phyloP scores from a whole-genome alignment of 176 grass and related monocot species.

The Oryza nivara region DNA sequence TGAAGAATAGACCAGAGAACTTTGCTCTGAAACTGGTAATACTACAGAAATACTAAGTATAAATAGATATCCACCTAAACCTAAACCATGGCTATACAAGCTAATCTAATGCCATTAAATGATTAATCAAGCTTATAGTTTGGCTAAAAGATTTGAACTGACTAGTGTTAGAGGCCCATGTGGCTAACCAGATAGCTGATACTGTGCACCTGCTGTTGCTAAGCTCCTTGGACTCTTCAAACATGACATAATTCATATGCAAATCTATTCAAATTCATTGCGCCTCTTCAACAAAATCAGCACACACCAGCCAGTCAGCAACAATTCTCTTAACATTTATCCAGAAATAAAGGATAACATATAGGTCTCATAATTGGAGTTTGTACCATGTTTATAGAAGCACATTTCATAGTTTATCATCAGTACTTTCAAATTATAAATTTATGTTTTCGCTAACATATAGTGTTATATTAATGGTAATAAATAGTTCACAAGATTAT shows the following conservation, averaged over 20 bases:
- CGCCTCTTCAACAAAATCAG: neutral
- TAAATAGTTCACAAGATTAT: neutral
- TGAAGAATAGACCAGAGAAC: neutral
- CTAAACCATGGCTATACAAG: neutral
- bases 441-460: neutral
- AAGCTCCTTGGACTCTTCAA: too few species aligned
- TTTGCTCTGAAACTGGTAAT: neutral
- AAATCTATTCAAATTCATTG: conserved; percentile 7
- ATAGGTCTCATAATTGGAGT: neutral
- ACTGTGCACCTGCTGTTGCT: too few species aligned
- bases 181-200: neutral
- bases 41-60: neutral
- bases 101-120: neutral
- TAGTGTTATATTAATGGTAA: neutral
- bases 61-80: too few species aligned
- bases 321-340: neutral
- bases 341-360: conserved; percentile 11
- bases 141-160: neutral
- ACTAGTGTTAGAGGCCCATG: neutral
- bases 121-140: neutral
- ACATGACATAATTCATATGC: neutral
- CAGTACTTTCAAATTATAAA: neutral
- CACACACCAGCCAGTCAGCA: conserved; percentile 2
- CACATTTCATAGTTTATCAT: neutral
- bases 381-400: too few species aligned